A percentile compares a stretch with the other conserved stretches of the same genome.
These are phyloP conservation scores for Cubamyces sp. DNA, from an alignment of 768 basidiomycete species.

Conservation along the genomic window DNA sequence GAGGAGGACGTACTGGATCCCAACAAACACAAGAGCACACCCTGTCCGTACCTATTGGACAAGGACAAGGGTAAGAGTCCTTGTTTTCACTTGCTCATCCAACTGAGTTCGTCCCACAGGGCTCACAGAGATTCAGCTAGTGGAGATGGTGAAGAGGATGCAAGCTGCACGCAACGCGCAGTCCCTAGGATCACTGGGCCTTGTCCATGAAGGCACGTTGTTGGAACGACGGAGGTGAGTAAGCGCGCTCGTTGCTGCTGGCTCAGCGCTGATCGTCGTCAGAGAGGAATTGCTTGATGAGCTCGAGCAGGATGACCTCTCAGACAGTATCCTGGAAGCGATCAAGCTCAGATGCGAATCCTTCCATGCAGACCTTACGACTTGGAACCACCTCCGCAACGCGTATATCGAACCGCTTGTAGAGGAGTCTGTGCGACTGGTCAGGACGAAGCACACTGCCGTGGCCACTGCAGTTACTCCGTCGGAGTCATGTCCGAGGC, in stretches of 20 bases:
- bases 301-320: too few species aligned
- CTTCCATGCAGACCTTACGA: too few species aligned
- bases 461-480: too few species aligned
- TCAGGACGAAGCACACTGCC: too few species aligned
- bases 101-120: background rate
- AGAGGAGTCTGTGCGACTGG: background rate
- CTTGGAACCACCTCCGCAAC: background rate
- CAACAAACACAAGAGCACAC: background rate
- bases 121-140: background rate
- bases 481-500: too few species aligned
- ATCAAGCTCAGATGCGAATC: too few species aligned
- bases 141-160: background rate
- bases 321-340: too few species aligned
- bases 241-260: background rate
- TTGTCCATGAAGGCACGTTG: background rate
- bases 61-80: background rate
- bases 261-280: too few species aligned
- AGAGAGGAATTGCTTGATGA: too few species aligned
- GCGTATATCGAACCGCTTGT: background rate
- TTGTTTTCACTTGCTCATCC: too few species aligned
- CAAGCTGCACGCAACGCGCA: background rate
- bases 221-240: background rate
- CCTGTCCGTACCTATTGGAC: background rate
- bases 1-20: background rate
- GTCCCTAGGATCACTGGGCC: background rate